Percentiles rank a stretch among this genome's conserved stretches.
These are phyloP conservation scores for Verbena officinalis DNA, from an alignment of 257 asterid genomes.

Conservation along the genomic window DNA sequence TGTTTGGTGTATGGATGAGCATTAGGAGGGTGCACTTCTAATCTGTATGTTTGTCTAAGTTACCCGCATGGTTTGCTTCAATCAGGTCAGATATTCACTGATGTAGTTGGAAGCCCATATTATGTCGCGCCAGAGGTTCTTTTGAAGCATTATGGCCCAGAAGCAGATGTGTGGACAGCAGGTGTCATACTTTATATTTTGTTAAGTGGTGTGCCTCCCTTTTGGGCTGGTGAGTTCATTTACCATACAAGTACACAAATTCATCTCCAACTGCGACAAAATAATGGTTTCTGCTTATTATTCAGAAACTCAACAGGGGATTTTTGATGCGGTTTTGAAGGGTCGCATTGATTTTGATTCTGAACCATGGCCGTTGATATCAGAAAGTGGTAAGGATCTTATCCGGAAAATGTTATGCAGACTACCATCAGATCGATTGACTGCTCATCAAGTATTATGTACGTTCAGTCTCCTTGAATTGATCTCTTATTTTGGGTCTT, in stretches of 20 bases:
- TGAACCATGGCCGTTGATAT: constrained; percentile 52
- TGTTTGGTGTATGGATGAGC: constrained; percentile 10
- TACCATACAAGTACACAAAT: neutral
- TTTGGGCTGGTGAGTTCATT: constrained; percentile 87
- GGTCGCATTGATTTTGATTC: constrained; percentile 48
- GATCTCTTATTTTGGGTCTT: neutral
- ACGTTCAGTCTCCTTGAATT: constrained; percentile 33
- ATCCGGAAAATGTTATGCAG: constrained; percentile 60
- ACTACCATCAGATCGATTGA: constrained; percentile 74
- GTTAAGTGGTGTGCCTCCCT: constrained; percentile 96
- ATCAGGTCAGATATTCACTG: constrained; percentile 88
- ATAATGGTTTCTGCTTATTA: constrained; percentile 36
- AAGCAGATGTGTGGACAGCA: constrained; percentile 99
- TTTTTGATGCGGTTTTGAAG: constrained; percentile 45
- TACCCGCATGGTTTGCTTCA: constrained; percentile 18
- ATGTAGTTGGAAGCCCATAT: constrained; percentile 98
- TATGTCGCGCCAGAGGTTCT: constrained; percentile 99
- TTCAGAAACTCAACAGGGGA: constrained; percentile 50
- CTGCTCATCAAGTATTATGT: constrained; percentile 93
- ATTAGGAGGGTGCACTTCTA: neutral
- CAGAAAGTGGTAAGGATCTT: constrained; percentile 49
- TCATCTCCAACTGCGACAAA: neutral
- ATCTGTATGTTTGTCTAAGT: constrained; percentile 17
- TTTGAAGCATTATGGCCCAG: constrained; percentile 87
- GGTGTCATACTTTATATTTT: constrained; percentile 92